Percentiles rank a stretch among this genome's conserved stretches.
Evolutionary conservation across 371 early-diverging fungal species (phyloP).

Genomic region (Mortierella sp.): DNA sequence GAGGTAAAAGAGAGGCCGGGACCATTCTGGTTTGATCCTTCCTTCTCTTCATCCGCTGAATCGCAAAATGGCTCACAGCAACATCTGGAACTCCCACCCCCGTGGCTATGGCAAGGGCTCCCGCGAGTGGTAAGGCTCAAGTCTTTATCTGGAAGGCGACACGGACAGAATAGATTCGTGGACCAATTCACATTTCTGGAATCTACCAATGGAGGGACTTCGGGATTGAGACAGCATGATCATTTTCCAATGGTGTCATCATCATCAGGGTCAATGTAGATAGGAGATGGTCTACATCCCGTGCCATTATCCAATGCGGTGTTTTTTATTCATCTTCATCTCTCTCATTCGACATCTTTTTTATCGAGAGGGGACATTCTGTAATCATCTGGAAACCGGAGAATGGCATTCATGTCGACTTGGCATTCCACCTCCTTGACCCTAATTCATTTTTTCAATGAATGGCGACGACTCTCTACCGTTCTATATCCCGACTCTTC

Average conservation of each 20-base stretch:
- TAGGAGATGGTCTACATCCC: not conserved
- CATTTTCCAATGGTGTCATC: not conserved
- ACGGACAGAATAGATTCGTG: not conserved
- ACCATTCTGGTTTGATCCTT: slow-evolving; percentile 20
- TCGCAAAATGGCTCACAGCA: slow-evolving; percentile 92
- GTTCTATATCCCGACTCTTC: too few species aligned
- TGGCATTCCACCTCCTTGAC: too few species aligned
- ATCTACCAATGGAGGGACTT: not conserved
- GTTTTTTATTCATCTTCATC: too few species aligned
- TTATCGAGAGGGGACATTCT: too few species aligned
- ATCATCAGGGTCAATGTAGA: not conserved
- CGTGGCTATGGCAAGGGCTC: slow-evolving; percentile 98
- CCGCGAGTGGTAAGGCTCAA: slow-evolving; percentile 88
- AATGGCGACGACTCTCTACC: too few species aligned
- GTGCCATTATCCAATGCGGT: not conserved
- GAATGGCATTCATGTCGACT: too few species aligned
- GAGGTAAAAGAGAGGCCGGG: not conserved
- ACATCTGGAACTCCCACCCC: slow-evolving; percentile 97
- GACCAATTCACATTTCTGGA: not conserved
- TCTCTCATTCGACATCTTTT: too few species aligned
- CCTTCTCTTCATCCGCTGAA: slow-evolving; percentile 26
- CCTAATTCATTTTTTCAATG: too few species aligned
- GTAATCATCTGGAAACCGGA: too few species aligned
- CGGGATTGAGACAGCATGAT: not conserved
- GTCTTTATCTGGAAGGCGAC: not conserved